Evolutionary conservation across 768 basidiomycete genomes (phyloP).

Genomic region (Gyrodon lividus): DNA sequence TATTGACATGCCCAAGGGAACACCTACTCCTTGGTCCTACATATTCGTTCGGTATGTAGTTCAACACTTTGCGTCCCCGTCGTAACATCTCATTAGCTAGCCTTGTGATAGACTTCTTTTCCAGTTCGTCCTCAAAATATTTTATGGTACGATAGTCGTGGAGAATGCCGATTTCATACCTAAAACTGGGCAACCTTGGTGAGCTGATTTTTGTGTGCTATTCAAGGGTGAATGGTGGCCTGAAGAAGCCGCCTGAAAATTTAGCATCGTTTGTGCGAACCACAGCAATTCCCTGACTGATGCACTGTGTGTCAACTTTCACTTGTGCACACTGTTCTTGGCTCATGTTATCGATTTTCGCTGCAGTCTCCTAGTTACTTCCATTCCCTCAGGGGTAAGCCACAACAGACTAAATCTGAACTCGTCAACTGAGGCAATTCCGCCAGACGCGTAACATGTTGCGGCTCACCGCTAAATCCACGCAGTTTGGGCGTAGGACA

Average conservation of each 20-base stretch:
- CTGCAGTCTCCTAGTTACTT: conserved; percentile 64
- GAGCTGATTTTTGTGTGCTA: conserved; percentile 10
- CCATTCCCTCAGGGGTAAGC: conserved; percentile 66
- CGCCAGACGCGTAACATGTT: conserved; percentile 72
- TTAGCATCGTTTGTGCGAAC: conserved; percentile 81
- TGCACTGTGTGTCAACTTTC: conserved; percentile 59
- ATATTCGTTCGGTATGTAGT: conserved; percentile 57
- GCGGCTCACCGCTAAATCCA: conserved; percentile 84
- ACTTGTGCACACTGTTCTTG: not conserved
- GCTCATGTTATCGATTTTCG: not conserved
- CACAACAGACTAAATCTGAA: not conserved
- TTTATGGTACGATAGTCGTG: conserved; percentile 86
- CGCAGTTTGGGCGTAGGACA: conserved; percentile 78
- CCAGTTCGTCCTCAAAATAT: conserved; percentile 83
- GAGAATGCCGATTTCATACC: conserved; percentile 76
- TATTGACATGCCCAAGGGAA: conserved; percentile 35
- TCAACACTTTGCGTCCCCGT: not conserved
- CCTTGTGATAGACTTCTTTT: conserved; percentile 59
- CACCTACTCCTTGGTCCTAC: conserved; percentile 63
- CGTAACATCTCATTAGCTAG: conserved; percentile 2
- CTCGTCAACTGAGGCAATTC: conserved; percentile 4
- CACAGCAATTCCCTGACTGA: conserved; percentile 87
- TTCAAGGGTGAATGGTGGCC: not conserved
- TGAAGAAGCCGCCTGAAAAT: not conserved
- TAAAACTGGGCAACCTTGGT: conserved; percentile 74